phyloP scores from a whole-genome alignment of 2,329 filamentous ascomycete species.

The Rutstroemia sp. region DNA sequence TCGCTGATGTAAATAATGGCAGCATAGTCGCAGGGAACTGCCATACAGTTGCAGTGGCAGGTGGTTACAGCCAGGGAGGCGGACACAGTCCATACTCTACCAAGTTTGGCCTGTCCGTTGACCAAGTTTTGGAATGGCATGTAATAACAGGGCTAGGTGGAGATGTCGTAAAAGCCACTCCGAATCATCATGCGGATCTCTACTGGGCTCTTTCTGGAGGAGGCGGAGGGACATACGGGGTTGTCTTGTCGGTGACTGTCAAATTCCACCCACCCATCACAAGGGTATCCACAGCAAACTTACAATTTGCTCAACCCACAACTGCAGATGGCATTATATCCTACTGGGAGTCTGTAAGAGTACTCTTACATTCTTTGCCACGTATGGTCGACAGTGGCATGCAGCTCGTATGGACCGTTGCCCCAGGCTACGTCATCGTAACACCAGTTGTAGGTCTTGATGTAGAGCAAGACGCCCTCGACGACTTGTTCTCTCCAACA shows the following conservation, averaged over 20 bases:
- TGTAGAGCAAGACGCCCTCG: background rate
- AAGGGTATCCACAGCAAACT: background rate
- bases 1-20: background rate
- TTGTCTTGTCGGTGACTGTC: constrained; percentile 45
- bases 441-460: background rate
- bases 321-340: background rate
- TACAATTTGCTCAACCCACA: background rate
- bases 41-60: constrained; percentile 27
- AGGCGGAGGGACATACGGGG: constrained; percentile 49
- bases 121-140: constrained; percentile 48
- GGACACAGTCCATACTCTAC: constrained; percentile 48
- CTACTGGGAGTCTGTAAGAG: background rate
- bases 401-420: background rate
- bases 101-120: constrained; percentile 47
- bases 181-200: constrained; percentile 42
- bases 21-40: background rate
- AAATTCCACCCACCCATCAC: background rate
- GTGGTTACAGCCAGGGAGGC: constrained; percentile 51
- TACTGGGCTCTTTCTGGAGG: constrained; percentile 57
- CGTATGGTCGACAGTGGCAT: background rate
- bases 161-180: constrained; percentile 38
- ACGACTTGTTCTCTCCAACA: background rate
- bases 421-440: background rate
- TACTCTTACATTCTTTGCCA: background rate
- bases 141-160: constrained; percentile 43